Evolutionary conservation across 2,329 filamentous ascomycete genomes (phyloP), one percentile per base, ranked within the genome.

Genomic region (Kalmusia sp.): DNA sequence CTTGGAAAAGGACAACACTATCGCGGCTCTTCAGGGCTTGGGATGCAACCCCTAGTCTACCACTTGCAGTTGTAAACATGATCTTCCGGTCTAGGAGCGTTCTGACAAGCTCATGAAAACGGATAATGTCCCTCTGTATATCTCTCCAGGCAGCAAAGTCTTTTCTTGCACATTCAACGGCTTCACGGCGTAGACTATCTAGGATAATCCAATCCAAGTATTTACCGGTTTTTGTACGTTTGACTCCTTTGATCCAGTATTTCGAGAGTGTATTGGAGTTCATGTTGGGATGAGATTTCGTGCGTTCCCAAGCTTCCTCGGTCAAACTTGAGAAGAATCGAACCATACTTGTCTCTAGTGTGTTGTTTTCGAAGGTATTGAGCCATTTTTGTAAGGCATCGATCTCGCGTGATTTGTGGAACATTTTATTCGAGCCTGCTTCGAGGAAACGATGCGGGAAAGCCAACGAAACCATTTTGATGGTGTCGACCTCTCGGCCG

Each of bases 31-130:
- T 38, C 3, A 44, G 24, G 15, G 31, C 31, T 28, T 8, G 28
- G 22, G 48, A 51, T 30, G 38, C 48, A 33, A 51, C 30, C 8
- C 48, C 48, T n/a, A 37, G 6, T 7, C 30, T 8, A 6, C 28
- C 38, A 6, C 12, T 38, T 7, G 14, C 15, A 14, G 48, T 44
- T 15, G 9, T 22, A 12, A 51, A 51, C 27, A 44, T 35, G 4
- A 27, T 17, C 17, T 51, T 44, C 9, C 38, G 48, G 22, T 51
- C 48, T 4, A 51, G 15, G 3, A 51, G 24, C 15, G 28, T 44
- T 11, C 30, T 22, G 7, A 51, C 17, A 17, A 51, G 21, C 1
- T 15, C 9, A 4, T 37, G 38, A 14, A 51, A 44, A n/a, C 14
- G 14, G 4, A 1, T n/a, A 14, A 43, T 44, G 4, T 37, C 39